Evolutionary conservation across 768 basidiomycete species (phyloP).

Genomic region (Pisolithus marmoratus): DNA sequence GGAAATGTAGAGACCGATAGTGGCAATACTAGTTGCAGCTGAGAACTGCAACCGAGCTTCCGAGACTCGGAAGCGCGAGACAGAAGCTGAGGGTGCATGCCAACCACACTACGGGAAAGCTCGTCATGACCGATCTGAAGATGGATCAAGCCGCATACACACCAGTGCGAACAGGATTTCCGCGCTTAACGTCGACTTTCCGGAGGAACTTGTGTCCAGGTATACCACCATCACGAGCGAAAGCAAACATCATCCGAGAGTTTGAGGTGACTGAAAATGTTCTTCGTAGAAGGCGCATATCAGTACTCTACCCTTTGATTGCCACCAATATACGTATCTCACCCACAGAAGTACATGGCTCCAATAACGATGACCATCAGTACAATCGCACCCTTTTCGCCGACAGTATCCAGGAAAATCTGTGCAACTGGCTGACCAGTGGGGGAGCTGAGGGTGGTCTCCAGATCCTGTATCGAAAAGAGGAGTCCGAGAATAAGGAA

Average conservation of each 20-base stretch:
- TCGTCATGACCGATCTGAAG: neutral
- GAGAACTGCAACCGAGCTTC: slow-evolving; percentile 66
- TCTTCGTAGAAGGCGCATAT: slow-evolving; percentile 23
- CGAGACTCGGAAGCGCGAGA: slow-evolving; percentile 68
- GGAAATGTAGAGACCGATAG: slow-evolving; percentile 72
- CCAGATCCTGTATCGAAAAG: slow-evolving; percentile 73
- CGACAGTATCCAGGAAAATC: slow-evolving; percentile 74
- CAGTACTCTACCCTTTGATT: neutral
- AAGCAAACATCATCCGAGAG: slow-evolving; percentile 80
- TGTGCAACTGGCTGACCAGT: slow-evolving; percentile 73
- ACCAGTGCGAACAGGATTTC: slow-evolving; percentile 69
- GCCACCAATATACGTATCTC: slow-evolving; percentile 9
- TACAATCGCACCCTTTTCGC: slow-evolving; percentile 66
- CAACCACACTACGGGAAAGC: slow-evolving; percentile 55
- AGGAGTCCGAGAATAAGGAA: slow-evolving; percentile 68
- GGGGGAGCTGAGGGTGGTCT: slow-evolving; percentile 42
- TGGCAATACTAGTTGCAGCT: slow-evolving; percentile 54
- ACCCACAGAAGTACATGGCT: slow-evolving; percentile 73
- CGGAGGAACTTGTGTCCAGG: slow-evolving; percentile 65
- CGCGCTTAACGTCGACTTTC: slow-evolving; percentile 52
- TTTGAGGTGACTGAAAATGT: slow-evolving; percentile 78
- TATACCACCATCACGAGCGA: slow-evolving; percentile 68
- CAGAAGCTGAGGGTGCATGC: slow-evolving; percentile 72
- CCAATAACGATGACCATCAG: slow-evolving; percentile 70
- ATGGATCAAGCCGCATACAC: neutral